These are phyloP conservation scores for Butyriboletus regius DNA, from an alignment of 1,284 basidiomycete genomes.

Conservation along the genomic window DNA sequence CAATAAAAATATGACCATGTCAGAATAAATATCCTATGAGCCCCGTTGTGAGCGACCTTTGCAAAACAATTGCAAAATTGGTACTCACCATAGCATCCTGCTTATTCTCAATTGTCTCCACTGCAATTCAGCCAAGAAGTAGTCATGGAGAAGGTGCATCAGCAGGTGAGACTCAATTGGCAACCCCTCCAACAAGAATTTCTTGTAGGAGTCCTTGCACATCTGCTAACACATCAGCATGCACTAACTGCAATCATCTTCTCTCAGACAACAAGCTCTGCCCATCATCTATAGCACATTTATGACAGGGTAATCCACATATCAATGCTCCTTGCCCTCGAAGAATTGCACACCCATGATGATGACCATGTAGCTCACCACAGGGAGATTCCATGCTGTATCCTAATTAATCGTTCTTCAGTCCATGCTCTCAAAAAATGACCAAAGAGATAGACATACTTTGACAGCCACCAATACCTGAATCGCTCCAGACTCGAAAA, in stretches of 20 bases:
- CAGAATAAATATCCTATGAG: constrained; percentile 73
- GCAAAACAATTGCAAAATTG: background rate
- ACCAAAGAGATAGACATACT: constrained; percentile 37
- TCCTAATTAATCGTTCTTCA: constrained; percentile 47
- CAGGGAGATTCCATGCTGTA: constrained; percentile 89
- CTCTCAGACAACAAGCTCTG: constrained; percentile 78
- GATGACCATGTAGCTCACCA: constrained; percentile 93
- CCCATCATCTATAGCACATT: constrained; percentile 99
- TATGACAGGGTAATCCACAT: constrained; percentile 95
- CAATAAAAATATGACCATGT: constrained; percentile 97
- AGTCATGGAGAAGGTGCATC: constrained; percentile 84
- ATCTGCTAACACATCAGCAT: constrained; percentile 96
- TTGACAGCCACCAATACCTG: constrained; percentile 91
- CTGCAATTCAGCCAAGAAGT: constrained; percentile 98
- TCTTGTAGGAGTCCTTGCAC: constrained; percentile 96
- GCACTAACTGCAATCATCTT: constrained; percentile 83
- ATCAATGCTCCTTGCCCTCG: constrained; percentile 93
- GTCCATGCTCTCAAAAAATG: background rate
- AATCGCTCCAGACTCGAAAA: constrained; percentile 91
- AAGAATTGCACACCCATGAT: constrained; percentile 97
- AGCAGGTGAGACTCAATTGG: constrained; percentile 93
- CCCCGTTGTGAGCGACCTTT: constrained; percentile 2
- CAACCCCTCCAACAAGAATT: constrained; percentile 94
- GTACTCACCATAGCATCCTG: constrained; percentile 82
- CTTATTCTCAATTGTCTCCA: constrained; percentile 98